A percentile compares a stretch with the other conserved stretches of the same genome.
Conservation (phyloP, 345 rosid genomes). For the Citrus maxima region DNA sequence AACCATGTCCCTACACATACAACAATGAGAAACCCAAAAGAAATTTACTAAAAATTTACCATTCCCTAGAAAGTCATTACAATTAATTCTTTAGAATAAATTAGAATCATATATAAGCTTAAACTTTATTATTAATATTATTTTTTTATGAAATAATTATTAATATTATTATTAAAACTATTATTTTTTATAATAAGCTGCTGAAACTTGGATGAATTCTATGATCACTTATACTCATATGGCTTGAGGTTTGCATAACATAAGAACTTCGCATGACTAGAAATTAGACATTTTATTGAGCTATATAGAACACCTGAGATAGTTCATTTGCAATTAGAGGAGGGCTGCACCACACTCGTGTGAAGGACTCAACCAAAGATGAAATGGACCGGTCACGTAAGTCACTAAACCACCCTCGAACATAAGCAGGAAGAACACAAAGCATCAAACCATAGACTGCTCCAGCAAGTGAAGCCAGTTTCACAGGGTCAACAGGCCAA, state of each 20-base stretch:
- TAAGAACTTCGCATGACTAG: background rate
- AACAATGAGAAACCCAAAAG: background rate
- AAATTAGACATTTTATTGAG: background rate
- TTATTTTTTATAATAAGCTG: background rate
- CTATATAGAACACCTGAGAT: slow-evolving; percentile 62
- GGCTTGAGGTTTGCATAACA: background rate
- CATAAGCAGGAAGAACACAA: slow-evolving; percentile 87
- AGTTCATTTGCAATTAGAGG: slow-evolving; percentile 70
- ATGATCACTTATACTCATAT: background rate
- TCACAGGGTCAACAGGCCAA: slow-evolving; percentile 67
- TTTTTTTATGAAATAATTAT: background rate
- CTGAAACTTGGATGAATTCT: background rate
- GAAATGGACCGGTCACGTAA: slow-evolving; percentile 79
- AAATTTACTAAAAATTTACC: background rate
- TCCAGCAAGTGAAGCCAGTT: slow-evolving; percentile 80
- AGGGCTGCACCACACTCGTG: slow-evolving; percentile 95
- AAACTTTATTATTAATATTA: background rate
- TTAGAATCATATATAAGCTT: background rate
- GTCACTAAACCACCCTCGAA: slow-evolving; percentile 84
- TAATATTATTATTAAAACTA: background rate
- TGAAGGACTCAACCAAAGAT: slow-evolving; percentile 70
- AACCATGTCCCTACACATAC: background rate
- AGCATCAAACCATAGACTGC: slow-evolving; percentile 87
- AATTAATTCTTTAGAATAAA: background rate
- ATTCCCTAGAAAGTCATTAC: background rate